Evolutionary conservation across 148 eudicot species (phyloP).

Genomic region (Heliosperma pusillum): DNA sequence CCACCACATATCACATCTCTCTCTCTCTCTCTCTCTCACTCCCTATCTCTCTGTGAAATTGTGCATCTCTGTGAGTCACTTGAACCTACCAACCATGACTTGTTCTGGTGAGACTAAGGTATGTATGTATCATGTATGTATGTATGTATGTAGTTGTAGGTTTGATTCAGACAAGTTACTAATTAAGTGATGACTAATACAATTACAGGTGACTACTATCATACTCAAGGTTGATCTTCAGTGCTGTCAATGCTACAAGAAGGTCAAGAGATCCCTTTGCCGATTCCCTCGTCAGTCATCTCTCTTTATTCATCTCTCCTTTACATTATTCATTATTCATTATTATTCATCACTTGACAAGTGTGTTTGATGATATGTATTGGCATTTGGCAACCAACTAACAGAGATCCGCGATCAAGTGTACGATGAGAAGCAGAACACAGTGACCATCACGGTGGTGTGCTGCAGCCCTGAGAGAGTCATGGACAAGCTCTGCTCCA

Average conservation of each 20-base stretch:
- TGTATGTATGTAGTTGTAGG: too few relatives aligned
- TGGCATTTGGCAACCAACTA: slow-evolving; percentile 25
- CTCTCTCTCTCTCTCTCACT: not conserved
- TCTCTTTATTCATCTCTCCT: not conserved
- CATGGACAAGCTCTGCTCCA: slow-evolving; percentile 66
- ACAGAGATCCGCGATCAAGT: slow-evolving; percentile 73
- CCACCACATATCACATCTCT: not conserved
- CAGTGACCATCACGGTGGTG: slow-evolving; percentile 60
- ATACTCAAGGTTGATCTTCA: slow-evolving; percentile 71
- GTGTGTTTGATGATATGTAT: not conserved
- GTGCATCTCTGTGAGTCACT: not conserved
- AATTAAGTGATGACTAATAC: too few relatives aligned
- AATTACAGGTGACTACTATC: slow-evolving; percentile 52
- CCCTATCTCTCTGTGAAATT: not conserved
- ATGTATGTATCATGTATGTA: too few relatives aligned
- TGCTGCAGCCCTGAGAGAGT: slow-evolving; percentile 85
- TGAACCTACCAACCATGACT: slow-evolving; percentile 24
- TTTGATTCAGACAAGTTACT: too few relatives aligned
- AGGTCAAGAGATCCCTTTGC: slow-evolving; percentile 66
- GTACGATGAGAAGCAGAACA: slow-evolving; percentile 64
- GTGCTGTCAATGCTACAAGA: slow-evolving; percentile 65
- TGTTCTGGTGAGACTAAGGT: slow-evolving; percentile 23
- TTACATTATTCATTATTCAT: not conserved
- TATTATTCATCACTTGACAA: too few relatives aligned
- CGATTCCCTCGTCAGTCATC: slow-evolving; percentile 73